phyloP scores from a whole-genome alignment of 2,329 filamentous ascomycete genomes.

The Corynespora cassiicola region DNA sequence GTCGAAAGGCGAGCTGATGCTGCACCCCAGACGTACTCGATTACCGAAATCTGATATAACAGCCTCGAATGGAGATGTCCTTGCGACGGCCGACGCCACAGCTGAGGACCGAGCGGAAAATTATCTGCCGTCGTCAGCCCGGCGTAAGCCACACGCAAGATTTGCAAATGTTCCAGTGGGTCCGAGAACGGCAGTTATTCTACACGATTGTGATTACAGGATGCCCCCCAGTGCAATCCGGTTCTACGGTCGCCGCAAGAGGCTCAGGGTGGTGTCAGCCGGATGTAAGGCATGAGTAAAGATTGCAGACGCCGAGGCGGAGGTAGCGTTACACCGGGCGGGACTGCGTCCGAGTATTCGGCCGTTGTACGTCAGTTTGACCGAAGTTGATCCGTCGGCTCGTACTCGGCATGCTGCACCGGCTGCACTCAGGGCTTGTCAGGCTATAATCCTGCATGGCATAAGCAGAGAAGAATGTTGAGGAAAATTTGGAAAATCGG shows the following conservation, averaged over 20 bases:
- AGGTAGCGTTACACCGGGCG: background rate
- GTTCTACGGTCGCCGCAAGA: background rate
- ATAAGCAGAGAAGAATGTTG: too few relatives aligned
- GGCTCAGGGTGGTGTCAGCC: slow-evolving; percentile 4
- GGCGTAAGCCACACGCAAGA: background rate
- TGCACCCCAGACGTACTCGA: slow-evolving; percentile 6
- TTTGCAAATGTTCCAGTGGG: background rate
- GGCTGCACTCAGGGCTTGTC: too few relatives aligned
- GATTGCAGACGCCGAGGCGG: background rate
- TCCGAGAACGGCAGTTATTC: background rate
- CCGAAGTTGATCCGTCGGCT: slow-evolving; percentile 1
- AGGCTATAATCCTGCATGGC: too few relatives aligned
- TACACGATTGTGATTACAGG: background rate
- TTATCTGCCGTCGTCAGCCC: background rate
- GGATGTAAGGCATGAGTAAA: slow-evolving; percentile 5
- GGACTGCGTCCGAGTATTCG: background rate
- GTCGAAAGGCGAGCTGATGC: slow-evolving; percentile 7
- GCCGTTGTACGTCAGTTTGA: too few relatives aligned
- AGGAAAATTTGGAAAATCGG: too few relatives aligned
- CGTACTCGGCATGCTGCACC: too few relatives aligned
- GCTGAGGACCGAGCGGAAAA: background rate
- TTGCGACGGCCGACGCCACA: background rate
- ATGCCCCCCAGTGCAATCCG: background rate
- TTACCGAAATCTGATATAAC: slow-evolving; percentile 5
- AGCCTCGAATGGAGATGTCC: background rate